Conservation (phyloP, 257 asterid species). For the Salvia miltiorrhiza region DNA sequence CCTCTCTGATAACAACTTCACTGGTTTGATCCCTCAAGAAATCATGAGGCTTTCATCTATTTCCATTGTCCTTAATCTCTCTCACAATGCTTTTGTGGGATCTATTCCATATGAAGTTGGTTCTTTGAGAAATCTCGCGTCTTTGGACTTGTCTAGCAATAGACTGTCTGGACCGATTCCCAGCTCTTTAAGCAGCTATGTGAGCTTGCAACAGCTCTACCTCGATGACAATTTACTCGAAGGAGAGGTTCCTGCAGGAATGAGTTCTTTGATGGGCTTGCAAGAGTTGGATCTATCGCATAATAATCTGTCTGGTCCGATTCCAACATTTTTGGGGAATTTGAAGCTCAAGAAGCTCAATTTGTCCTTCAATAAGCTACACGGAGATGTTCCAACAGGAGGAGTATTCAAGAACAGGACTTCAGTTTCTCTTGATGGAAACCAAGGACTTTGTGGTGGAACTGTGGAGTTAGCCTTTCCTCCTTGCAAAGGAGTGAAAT, state of each 20-base stretch:
- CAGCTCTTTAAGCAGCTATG: slow-evolving; percentile 6
- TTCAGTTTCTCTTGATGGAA: not conserved
- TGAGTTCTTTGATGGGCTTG: slow-evolving; percentile 30
- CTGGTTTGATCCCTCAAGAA: slow-evolving; percentile 18
- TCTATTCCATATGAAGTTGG: slow-evolving; percentile 23
- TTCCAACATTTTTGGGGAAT: not conserved
- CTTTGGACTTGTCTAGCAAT: slow-evolving; percentile 25
- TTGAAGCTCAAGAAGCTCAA: not conserved
- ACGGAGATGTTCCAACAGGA: not conserved
- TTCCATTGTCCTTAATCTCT: slow-evolving; percentile 10
- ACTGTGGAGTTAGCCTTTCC: not conserved
- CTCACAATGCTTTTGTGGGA: slow-evolving; percentile 6
- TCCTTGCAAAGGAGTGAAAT: not conserved
- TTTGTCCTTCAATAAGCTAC: not conserved
- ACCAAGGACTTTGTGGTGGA: not conserved
- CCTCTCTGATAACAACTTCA: slow-evolving; percentile 19
- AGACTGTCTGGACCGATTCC: slow-evolving; percentile 28
- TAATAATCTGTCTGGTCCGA: slow-evolving; percentile 11
- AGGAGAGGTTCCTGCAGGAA: slow-evolving; percentile 26
- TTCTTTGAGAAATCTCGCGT: not conserved
- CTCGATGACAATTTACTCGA: slow-evolving; percentile 14
- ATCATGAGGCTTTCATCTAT: slow-evolving; percentile 15
- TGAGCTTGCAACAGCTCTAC: slow-evolving; percentile 12
- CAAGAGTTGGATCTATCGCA: slow-evolving; percentile 4
- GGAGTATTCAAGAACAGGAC: not conserved